Conservation (phyloP, 129 eudicot species). For the Arctium lappa region DNA sequence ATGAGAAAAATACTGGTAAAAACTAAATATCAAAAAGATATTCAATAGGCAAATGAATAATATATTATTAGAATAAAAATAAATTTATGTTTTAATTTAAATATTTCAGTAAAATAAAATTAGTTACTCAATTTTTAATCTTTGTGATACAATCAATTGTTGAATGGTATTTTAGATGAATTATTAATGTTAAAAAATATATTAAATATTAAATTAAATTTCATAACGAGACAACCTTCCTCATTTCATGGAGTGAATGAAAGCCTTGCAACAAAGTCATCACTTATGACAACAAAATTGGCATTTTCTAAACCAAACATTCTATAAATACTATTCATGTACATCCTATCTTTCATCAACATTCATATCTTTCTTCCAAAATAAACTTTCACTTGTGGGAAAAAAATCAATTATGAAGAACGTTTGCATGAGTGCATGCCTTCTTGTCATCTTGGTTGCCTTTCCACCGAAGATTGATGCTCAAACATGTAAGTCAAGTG, state of each 20-base stretch:
- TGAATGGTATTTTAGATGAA: too few species aligned
- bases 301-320: neutral
- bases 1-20: too few species aligned
- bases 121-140: too few species aligned
- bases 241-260: neutral
- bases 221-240: neutral
- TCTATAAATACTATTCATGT: neutral
- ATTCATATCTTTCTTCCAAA: neutral
- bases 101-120: too few species aligned
- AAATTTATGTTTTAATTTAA: too few species aligned
- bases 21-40: too few species aligned
- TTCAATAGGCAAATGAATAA: too few species aligned
- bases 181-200: too few species aligned
- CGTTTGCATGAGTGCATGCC: neutral
- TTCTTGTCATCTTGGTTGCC: slow-evolving; percentile 2
- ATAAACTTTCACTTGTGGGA: neutral
- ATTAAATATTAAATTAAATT: neutral
- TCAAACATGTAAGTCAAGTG: slow-evolving; percentile 24
- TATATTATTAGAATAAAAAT: too few species aligned
- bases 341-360: neutral
- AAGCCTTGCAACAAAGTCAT: neutral
- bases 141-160: too few species aligned
- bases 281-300: neutral
- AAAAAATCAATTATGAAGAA: neutral
- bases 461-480: neutral